phyloP scores from a whole-genome alignment of 2,329 filamentous ascomycete species.

The Bipolaris gigantea region DNA sequence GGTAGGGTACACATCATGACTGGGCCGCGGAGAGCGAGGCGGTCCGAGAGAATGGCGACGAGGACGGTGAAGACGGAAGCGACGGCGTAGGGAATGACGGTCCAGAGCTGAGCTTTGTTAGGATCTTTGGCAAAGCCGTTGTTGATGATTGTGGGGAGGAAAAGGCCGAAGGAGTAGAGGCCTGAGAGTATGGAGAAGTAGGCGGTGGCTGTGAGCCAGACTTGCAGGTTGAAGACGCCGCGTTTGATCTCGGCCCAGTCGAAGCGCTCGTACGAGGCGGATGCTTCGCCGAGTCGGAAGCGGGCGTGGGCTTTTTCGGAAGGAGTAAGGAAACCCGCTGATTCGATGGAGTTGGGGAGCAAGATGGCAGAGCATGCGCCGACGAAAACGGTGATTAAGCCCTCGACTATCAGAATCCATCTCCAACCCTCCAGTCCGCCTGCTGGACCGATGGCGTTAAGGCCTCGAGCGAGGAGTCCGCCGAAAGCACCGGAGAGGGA shows the following conservation, averaged over 20 bases:
- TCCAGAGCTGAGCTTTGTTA: conserved; percentile 64
- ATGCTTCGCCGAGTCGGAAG: conserved; percentile 49
- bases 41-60: conserved; percentile 62
- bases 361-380: conserved; percentile 56
- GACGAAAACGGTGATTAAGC: conserved; percentile 56
- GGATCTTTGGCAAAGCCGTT: conserved; percentile 58
- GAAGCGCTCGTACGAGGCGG: conserved; percentile 51
- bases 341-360: conserved; percentile 60
- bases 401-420: conserved; percentile 66
- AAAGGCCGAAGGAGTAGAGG: conserved; percentile 66
- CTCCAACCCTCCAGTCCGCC: conserved; percentile 61
- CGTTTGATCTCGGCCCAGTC: conserved; percentile 64
- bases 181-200: conserved; percentile 63
- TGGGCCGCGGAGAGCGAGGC: conserved; percentile 60
- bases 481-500: conserved; percentile 67
- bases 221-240: conserved; percentile 62
- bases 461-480: conserved; percentile 62
- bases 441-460: conserved; percentile 60
- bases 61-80: conserved; percentile 57
- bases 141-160: conserved; percentile 67
- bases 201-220: conserved; percentile 64
- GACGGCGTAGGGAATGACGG: conserved; percentile 65
- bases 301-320: conserved; percentile 57
- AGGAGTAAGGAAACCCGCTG: conserved; percentile 57
- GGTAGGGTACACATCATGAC: conserved; percentile 66